Conservation (phyloP, 768 basidiomycete genomes). For the Boletus vermiculosoides region DNA sequence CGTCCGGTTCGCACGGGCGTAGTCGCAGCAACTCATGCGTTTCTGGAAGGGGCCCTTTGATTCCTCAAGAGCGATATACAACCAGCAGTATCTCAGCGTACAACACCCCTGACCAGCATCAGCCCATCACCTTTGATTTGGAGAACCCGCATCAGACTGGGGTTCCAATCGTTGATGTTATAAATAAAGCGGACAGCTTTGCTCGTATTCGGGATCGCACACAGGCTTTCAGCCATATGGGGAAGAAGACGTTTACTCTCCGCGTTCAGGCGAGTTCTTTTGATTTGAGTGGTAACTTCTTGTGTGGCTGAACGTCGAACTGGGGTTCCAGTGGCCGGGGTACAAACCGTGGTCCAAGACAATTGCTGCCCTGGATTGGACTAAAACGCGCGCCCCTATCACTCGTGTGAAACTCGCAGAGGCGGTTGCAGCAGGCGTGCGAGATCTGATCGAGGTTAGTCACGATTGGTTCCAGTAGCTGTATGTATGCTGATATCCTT, state of each 20-base stretch:
- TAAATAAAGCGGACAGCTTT: slow-evolving; percentile 48
- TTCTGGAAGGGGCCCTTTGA: slow-evolving; percentile 17
- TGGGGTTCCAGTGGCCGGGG: slow-evolving; percentile 64
- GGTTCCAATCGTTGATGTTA: slow-evolving; percentile 58
- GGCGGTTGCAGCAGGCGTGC: slow-evolving; percentile 69
- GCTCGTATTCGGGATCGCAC: slow-evolving; percentile 53
- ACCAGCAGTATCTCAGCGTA: slow-evolving; percentile 12
- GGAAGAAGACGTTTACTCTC: slow-evolving; percentile 74
- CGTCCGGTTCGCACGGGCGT: slow-evolving; percentile 1
- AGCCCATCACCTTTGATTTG: slow-evolving; percentile 58
- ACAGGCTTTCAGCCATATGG: slow-evolving; percentile 55
- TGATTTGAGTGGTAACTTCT: background rate
- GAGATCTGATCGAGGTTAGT: slow-evolving; percentile 59
- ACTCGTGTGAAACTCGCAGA: slow-evolving; percentile 72
- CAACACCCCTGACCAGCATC: slow-evolving; percentile 36
- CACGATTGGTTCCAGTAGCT: background rate
- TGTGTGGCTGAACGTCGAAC: slow-evolving; percentile 1
- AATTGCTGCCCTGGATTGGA: slow-evolving; percentile 75
- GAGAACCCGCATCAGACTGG: slow-evolving; percentile 54
- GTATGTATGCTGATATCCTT: slow-evolving; percentile 9
- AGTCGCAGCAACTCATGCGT: slow-evolving; percentile 2
- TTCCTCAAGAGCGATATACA: slow-evolving; percentile 27
- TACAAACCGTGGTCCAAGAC: slow-evolving; percentile 73
- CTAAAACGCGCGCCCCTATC: slow-evolving; percentile 69
- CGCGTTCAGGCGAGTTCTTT: slow-evolving; percentile 57